Conservation (phyloP, 1,139 yeast genomes). For the Saccharomyces uvarum region DNA sequence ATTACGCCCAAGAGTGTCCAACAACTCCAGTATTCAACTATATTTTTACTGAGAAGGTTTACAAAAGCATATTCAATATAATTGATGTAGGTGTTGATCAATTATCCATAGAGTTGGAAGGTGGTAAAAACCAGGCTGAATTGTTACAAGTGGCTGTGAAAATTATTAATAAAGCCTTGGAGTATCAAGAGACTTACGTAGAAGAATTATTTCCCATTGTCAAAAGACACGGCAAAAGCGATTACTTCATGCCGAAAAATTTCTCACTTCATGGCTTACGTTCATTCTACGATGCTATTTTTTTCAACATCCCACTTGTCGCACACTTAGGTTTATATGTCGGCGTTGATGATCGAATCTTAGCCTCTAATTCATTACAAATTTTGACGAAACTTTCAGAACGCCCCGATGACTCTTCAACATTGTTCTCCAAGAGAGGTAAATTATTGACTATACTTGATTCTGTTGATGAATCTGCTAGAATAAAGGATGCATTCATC, state of each 20-base stretch:
- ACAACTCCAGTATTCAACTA: slow-evolving; percentile 58
- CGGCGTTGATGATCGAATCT: slow-evolving; percentile 43
- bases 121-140: slow-evolving; percentile 32
- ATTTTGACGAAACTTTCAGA: slow-evolving; percentile 46
- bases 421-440: slow-evolving; percentile 39
- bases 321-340: slow-evolving; percentile 64
- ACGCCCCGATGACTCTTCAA: slow-evolving; percentile 26
- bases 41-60: slow-evolving; percentile 52
- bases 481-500: slow-evolving; percentile 67
- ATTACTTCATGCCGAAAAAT: slow-evolving; percentile 41
- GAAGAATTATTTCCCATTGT: slow-evolving; percentile 44
- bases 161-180: slow-evolving; percentile 44
- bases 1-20: slow-evolving; percentile 51
- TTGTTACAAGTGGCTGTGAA: slow-evolving; percentile 36
- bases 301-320: slow-evolving; percentile 59
- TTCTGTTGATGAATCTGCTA: slow-evolving; percentile 59
- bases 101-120: slow-evolving; percentile 36
- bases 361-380: slow-evolving; percentile 49
- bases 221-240: slow-evolving; percentile 29
- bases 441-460: slow-evolving; percentile 66
- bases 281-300: slow-evolving; percentile 62
- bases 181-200: slow-evolving; percentile 46
- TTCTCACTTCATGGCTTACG: slow-evolving; percentile 56
- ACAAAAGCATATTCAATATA: slow-evolving; percentile 48
- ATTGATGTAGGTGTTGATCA: slow-evolving; percentile 51